Evolutionary conservation across 1,284 basidiomycete species (phyloP).

Genomic region (Athelia sp.): DNA sequence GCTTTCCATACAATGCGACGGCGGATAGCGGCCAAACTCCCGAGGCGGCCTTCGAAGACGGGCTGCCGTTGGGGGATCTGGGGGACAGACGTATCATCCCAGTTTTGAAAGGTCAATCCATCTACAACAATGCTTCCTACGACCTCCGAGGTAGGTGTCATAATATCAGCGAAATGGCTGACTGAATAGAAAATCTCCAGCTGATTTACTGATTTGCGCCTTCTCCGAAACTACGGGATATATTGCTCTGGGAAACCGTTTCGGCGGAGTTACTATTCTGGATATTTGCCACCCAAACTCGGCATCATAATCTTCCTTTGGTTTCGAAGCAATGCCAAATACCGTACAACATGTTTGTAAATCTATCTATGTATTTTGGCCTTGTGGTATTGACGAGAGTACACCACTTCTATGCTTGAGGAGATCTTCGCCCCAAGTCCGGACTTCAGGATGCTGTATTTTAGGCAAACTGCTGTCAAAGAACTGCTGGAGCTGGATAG

Average conservation of each 20-base stretch:
- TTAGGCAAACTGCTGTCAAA: conserved; percentile 72
- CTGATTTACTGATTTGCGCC: background rate
- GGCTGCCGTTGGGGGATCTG: background rate
- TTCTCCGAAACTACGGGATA: background rate
- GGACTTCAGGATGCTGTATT: conserved; percentile 74
- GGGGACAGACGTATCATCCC: background rate
- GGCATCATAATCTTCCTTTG: background rate
- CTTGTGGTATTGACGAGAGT: background rate
- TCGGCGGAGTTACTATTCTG: background rate
- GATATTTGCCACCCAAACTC: too few relatives aligned
- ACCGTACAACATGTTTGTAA: too few relatives aligned
- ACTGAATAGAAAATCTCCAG: background rate
- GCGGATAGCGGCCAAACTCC: background rate
- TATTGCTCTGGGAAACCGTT: background rate
- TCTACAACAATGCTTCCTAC: background rate
- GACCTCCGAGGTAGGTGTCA: background rate
- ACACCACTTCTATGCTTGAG: conserved; percentile 44
- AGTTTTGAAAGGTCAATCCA: background rate
- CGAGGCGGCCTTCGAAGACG: background rate
- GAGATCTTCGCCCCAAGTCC: conserved; percentile 69
- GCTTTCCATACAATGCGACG: background rate
- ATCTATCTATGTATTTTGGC: too few relatives aligned
- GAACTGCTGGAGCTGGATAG: conserved; percentile 56
- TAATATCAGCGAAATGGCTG: background rate
- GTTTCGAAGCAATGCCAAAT: background rate